A percentile compares a stretch with the other conserved stretches of the same genome.
Evolutionary conservation across 140 eudicot species (phyloP).

Genomic region (Anethum foeniculum): DNA sequence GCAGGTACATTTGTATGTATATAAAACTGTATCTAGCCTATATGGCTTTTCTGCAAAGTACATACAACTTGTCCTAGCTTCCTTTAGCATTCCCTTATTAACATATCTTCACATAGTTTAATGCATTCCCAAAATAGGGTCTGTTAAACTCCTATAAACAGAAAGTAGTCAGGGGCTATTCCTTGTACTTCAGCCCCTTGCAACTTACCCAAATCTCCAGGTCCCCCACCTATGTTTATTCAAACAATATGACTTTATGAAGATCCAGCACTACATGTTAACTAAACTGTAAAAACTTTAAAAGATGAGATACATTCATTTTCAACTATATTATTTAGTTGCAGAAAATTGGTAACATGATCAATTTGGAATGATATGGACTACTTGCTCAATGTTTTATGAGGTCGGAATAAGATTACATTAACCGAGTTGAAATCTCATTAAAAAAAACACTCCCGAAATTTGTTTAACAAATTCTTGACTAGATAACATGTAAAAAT

Average conservation of each 20-base stretch:
- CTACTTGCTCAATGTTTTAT: too few relatives aligned
- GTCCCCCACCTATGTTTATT: not conserved
- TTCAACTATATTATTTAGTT: too few relatives aligned
- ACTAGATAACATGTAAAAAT: too few relatives aligned
- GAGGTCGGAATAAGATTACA: not conserved
- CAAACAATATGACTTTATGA: not conserved
- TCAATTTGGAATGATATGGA: too few relatives aligned
- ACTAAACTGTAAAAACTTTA: not conserved
- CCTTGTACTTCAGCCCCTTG: conserved; percentile 26
- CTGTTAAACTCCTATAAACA: not conserved
- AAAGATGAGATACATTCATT: not conserved
- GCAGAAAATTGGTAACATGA: too few relatives aligned
- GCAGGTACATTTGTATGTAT: not conserved
- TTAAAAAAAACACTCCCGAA: too few relatives aligned
- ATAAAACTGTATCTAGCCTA: not conserved
- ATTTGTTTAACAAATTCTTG: too few relatives aligned
- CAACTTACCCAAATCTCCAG: conserved; percentile 1
- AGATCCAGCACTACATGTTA: not conserved
- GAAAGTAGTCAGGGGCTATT: conserved; percentile 17
- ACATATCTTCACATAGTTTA: not conserved
- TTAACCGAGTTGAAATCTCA: not conserved
- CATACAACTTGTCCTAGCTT: not conserved
- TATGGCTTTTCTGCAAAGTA: not conserved
- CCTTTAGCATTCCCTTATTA: not conserved
- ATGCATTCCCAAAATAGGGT: not conserved